Percentiles rank a stretch among this genome's conserved stretches.
These are phyloP conservation scores for Wickerhamomyces alni DNA, from an alignment of 805 yeast genomes.

Conservation along the genomic window DNA sequence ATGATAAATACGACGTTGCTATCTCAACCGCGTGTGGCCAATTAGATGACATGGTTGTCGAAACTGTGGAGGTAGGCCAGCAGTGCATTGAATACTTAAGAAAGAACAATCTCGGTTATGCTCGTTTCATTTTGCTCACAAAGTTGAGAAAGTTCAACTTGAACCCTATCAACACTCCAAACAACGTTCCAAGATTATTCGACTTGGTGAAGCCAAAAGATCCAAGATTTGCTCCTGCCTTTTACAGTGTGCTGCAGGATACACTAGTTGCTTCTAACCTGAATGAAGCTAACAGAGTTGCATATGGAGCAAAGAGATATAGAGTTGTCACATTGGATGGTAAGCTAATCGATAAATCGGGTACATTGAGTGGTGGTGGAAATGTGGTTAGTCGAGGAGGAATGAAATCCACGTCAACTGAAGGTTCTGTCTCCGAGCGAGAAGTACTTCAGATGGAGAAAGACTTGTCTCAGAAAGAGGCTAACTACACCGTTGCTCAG, in stretches of 20 bases:
- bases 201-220: constrained; percentile 73
- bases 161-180: constrained; percentile 61
- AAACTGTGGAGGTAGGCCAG: constrained; percentile 63
- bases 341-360: constrained; percentile 83
- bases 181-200: constrained; percentile 70
- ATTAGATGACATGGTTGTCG: constrained; percentile 90
- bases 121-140: constrained; percentile 75
- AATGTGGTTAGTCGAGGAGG: constrained; percentile 62
- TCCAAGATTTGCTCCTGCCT: constrained; percentile 73
- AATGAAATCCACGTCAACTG: constrained; percentile 47
- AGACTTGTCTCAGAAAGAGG: constrained; percentile 49
- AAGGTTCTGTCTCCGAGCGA: constrained; percentile 43
- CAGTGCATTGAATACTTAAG: constrained; percentile 79
- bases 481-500: constrained; percentile 41
- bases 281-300: constrained; percentile 78
- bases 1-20: constrained; percentile 84
- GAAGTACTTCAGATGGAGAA: constrained; percentile 49
- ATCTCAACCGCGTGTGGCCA: constrained; percentile 92
- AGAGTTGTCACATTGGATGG: constrained; percentile 94
- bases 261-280: constrained; percentile 81
- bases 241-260: constrained; percentile 79
- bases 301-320: constrained; percentile 75
- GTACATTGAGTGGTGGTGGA: constrained; percentile 98
- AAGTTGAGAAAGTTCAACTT: constrained; percentile 63
- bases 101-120: constrained; percentile 79